Conservation (phyloP, 2,329 filamentous ascomycete genomes). For the Trichothecium sympodiale region DNA sequence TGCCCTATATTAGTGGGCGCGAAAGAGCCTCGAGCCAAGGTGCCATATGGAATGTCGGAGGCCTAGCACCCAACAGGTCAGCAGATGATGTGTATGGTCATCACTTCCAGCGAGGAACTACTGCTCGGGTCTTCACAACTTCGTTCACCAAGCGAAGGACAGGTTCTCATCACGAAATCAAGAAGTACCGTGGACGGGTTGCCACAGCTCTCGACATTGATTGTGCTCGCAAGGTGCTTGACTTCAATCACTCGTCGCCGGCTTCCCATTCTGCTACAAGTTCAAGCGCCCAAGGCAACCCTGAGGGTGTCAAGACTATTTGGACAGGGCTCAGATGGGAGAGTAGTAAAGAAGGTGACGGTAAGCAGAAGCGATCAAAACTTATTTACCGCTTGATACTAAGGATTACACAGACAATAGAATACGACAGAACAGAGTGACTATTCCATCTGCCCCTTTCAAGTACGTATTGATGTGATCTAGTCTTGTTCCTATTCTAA, state of each 20-base stretch:
- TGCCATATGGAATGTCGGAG: slow-evolving; percentile 68
- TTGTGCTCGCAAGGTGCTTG: slow-evolving; percentile 53
- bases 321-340: slow-evolving; percentile 6
- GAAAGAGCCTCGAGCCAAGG: slow-evolving; percentile 50
- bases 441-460: slow-evolving; percentile 64
- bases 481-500: neutral
- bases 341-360: slow-evolving; percentile 1
- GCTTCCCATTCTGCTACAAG: slow-evolving; percentile 3
- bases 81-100: slow-evolving; percentile 54
- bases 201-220: slow-evolving; percentile 76
- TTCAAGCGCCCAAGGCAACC: neutral
- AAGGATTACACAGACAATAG: neutral
- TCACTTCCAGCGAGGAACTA: slow-evolving; percentile 58
- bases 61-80: slow-evolving; percentile 45
- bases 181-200: slow-evolving; percentile 62
- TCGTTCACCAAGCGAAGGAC: slow-evolving; percentile 30
- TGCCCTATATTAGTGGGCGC: slow-evolving; percentile 10
- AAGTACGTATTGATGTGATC: slow-evolving; percentile 40
- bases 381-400: neutral
- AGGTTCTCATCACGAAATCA: slow-evolving; percentile 46
- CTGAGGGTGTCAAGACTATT: slow-evolving; percentile 2
- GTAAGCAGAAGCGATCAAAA: neutral
- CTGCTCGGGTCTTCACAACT: slow-evolving; percentile 54
- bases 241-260: slow-evolving; percentile 26
- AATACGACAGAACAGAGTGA: slow-evolving; percentile 4